Evolutionary conservation across 768 basidiomycete genomes (phyloP).

Genomic region (Hemileccinum rubropunctum): DNA sequence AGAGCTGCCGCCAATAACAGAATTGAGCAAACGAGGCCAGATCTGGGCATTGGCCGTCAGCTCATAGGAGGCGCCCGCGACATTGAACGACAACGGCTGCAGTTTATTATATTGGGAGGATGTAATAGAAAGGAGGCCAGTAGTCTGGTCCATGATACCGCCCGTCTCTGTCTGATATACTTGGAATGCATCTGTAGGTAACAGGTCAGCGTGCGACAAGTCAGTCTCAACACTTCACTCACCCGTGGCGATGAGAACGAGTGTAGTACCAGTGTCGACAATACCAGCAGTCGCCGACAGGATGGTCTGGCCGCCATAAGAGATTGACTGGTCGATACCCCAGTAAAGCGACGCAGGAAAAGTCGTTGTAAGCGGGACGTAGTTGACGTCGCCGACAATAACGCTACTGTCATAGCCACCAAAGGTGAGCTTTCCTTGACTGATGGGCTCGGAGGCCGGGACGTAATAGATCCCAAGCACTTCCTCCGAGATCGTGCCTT

Average conservation of each 20-base stretch:
- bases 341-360: constrained; percentile 22
- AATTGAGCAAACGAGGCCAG: constrained; percentile 18
- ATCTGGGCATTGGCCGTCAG: constrained; percentile 17
- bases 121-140: constrained; percentile 26
- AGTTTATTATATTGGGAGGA: constrained; percentile 19
- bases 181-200: constrained; percentile 13
- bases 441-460: constrained; percentile 16
- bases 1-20: constrained; percentile 18
- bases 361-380: constrained; percentile 21
- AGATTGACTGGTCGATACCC: constrained; percentile 28
- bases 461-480: constrained; percentile 32
- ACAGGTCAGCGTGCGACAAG: not conserved
- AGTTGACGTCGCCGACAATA: constrained; percentile 11
- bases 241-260: constrained; percentile 19
- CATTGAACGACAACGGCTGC: constrained; percentile 15
- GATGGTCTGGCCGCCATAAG: constrained; percentile 19
- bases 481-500: constrained; percentile 25
- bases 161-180: constrained; percentile 7
- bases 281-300: constrained; percentile 22
- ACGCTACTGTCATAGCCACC: constrained; percentile 19
- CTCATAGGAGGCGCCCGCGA: constrained; percentile 8
- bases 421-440: constrained; percentile 25
- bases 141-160: constrained; percentile 15
- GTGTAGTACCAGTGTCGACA: constrained; percentile 30
- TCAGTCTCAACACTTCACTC: not conserved